These are phyloP conservation scores for Cercospora sp. DNA, from an alignment of 2,329 filamentous ascomycete species.

Conservation along the genomic window DNA sequence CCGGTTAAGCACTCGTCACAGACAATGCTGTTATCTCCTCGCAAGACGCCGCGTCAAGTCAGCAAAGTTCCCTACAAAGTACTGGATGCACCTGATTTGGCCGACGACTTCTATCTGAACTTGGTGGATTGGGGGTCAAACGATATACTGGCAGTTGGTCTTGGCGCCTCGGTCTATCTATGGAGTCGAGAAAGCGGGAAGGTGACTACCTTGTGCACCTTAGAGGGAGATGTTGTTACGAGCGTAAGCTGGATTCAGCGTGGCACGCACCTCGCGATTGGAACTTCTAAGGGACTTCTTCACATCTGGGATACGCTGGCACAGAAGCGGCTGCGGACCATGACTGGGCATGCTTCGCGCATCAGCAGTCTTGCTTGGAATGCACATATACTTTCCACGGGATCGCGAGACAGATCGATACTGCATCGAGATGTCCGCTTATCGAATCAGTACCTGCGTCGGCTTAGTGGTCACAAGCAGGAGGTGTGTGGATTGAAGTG, in stretches of 20 bases:
- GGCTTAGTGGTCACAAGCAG: conserved; percentile 92
- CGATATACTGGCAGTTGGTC: conserved; percentile 87
- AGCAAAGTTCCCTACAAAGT: conserved; percentile 98
- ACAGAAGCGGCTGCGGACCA: conserved; percentile 80
- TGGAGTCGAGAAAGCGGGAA: conserved; percentile 92
- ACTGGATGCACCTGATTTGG: conserved; percentile 89
- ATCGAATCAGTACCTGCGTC: conserved; percentile 84
- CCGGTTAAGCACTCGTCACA: conserved; percentile 92
- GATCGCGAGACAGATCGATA: conserved; percentile 88
- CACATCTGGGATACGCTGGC: conserved; percentile 97
- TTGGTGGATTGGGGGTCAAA: conserved; percentile 96
- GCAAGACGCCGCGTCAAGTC: conserved; percentile 84
- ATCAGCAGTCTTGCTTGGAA: conserved; percentile 98
- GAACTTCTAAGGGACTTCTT: conserved; percentile 89
- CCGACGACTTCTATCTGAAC: conserved; percentile 97
- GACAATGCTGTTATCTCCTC: conserved; percentile 85
- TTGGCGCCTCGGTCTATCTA: conserved; percentile 94
- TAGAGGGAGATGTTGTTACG: conserved; percentile 90
- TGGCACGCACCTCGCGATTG: conserved; percentile 92
- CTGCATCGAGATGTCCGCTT: conserved; percentile 94
- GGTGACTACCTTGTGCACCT: conserved; percentile 90
- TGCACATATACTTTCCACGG: conserved; percentile 93
- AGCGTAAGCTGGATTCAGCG: conserved; percentile 97
- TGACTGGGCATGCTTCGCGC: conserved; percentile 92
- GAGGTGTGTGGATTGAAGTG: conserved; percentile 96